A percentile compares a stretch with the other conserved stretches of the same genome.
These are phyloP conservation scores for Fraxinus baroniana DNA, from an alignment of 305 asterid genomes.

Conservation along the genomic window DNA sequence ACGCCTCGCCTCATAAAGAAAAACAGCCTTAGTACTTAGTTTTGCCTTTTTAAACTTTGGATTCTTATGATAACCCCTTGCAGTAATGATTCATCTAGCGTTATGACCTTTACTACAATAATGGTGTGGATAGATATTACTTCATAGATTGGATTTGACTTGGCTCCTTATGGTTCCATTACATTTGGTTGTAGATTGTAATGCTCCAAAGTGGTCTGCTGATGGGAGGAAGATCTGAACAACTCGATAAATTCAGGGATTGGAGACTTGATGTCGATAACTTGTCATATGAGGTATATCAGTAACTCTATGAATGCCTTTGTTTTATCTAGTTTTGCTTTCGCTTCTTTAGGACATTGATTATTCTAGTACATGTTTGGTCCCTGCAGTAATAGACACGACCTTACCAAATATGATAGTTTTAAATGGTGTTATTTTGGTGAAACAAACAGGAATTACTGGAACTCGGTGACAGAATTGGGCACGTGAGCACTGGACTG, in stretches of 20 bases:
- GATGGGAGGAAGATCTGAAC: slow-evolving; percentile 65
- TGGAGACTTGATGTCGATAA: slow-evolving; percentile 80
- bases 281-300: slow-evolving; percentile 88
- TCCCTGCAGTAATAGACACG: neutral
- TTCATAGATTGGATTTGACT: neutral
- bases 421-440: neutral
- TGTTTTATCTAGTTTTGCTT: slow-evolving; percentile 1
- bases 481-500: slow-evolving; percentile 85
- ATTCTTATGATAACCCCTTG: neutral
- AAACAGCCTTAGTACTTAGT: too few species aligned
- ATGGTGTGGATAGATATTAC: neutral
- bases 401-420: neutral
- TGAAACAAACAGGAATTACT: slow-evolving; percentile 64
- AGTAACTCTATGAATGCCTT: slow-evolving; percentile 2
- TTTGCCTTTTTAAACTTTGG: too few species aligned
- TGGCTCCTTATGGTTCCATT: neutral
- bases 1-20: too few species aligned
- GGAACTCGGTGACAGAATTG: slow-evolving; percentile 91
- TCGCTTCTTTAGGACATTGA: neutral
- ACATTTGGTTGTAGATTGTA: slow-evolving; percentile 55
- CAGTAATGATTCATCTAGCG: neutral
- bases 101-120: neutral
- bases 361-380: neutral
- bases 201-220: slow-evolving; percentile 70
- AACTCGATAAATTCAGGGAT: slow-evolving; percentile 62